Percentiles rank a stretch among this genome's conserved stretches.
phyloP scores from a whole-genome alignment of 352 stramenopile species.

The Phytophthora agathidicida region DNA sequence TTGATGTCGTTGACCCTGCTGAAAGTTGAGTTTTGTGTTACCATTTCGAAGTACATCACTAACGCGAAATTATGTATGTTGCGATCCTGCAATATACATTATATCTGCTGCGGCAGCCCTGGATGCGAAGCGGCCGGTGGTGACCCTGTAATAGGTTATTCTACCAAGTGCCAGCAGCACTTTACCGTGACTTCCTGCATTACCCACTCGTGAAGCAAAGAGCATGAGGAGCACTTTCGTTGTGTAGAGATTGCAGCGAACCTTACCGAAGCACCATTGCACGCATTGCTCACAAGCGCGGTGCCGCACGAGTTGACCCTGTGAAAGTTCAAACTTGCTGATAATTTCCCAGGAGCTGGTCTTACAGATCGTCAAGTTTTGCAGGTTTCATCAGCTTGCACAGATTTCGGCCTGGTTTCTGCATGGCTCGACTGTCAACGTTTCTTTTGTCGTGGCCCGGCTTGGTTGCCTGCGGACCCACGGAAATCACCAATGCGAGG shows the following conservation, averaged over 20 bases:
- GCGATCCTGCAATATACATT: too few species aligned
- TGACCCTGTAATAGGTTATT: too few species aligned
- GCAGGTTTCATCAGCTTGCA: constrained; percentile 17
- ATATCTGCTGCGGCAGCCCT: too few species aligned
- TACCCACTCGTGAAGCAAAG: too few species aligned
- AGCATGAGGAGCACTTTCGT: neutral
- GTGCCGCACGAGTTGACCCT: constrained; percentile 18
- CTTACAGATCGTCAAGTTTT: neutral
- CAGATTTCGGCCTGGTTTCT: constrained; percentile 18
- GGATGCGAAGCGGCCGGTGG: too few species aligned
- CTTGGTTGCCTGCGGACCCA: constrained; percentile 13
- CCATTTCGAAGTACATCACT: too few species aligned
- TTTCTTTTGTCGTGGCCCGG: constrained; percentile 33
- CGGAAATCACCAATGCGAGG: constrained; percentile 32
- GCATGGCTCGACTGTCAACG: constrained; percentile 14
- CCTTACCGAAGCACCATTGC: constrained; percentile 13
- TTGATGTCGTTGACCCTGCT: too few species aligned
- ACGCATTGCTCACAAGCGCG: constrained; percentile 10
- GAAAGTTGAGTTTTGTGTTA: too few species aligned
- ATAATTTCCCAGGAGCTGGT: neutral
- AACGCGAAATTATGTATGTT: too few species aligned
- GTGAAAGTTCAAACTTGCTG: neutral
- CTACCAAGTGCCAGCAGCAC: too few species aligned
- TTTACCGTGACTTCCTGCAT: too few species aligned
- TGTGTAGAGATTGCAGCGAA: neutral